phyloP scores from a whole-genome alignment of 176 grass and related monocot genomes.

The Zea luxurians region DNA sequence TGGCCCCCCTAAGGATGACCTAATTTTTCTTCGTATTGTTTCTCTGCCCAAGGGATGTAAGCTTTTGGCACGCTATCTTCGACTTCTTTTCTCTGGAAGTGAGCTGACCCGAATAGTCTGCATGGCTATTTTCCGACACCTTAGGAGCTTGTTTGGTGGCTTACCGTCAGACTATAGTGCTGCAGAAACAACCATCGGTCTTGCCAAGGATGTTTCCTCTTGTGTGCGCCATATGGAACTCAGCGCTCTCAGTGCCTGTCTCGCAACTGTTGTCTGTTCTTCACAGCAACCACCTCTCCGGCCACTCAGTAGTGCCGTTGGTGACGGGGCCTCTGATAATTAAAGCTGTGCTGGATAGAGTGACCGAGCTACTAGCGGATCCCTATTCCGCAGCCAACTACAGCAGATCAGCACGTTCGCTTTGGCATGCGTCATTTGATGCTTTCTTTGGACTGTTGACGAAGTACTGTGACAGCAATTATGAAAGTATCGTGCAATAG shows the following conservation, averaged over 20 bases:
- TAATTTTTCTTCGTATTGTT: conserved; percentile 77
- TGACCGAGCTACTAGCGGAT: conserved; percentile 72
- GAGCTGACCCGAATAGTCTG: conserved; percentile 77
- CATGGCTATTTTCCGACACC: conserved; percentile 83
- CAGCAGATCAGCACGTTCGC: too few relatives aligned
- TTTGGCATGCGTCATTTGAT: conserved; percentile 93
- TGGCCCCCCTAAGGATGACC: conserved; percentile 72
- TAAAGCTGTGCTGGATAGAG: conserved; percentile 79
- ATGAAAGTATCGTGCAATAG: conserved; percentile 79
- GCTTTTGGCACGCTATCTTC: conserved; percentile 69
- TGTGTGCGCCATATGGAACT: conserved; percentile 74
- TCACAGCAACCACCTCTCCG: conserved; percentile 81
- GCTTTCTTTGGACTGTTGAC: conserved; percentile 86
- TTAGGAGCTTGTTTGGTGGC: conserved; percentile 79
- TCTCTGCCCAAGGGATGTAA: conserved; percentile 87
- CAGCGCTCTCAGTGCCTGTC: conserved; percentile 78
- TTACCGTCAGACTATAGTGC: conserved; percentile 58
- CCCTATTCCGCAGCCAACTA: conserved; percentile 67
- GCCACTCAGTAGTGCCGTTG: conserved; percentile 72
- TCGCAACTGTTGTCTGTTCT: conserved; percentile 84
- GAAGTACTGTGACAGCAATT: conserved; percentile 82
- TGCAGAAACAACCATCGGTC: conserved; percentile 60
- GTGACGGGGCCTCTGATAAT: conserved; percentile 76
- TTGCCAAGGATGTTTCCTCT: conserved; percentile 69
- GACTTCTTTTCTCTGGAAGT: conserved; percentile 72